A percentile compares a stretch with the other conserved stretches of the same genome.
Conservation (phyloP, 2,329 filamentous ascomycete genomes). For the Aureobasidium uvarum region DNA sequence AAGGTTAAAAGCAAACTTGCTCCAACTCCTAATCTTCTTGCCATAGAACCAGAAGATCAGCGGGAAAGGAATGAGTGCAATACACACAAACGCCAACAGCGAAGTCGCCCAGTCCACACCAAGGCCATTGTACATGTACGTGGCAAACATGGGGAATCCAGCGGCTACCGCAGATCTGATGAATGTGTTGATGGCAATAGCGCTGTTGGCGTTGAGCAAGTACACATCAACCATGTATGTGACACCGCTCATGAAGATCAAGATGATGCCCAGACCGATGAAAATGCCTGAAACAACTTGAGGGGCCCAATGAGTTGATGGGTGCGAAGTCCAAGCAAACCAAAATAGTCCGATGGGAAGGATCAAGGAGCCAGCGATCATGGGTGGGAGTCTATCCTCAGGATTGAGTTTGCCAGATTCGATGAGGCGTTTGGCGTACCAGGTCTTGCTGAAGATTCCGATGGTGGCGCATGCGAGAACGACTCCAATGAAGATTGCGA, state of each 20-base stretch:
- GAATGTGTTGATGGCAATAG: slow-evolving; percentile 41
- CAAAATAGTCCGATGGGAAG: slow-evolving; percentile 37
- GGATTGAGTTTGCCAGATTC: slow-evolving; percentile 40
- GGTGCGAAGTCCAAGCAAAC: slow-evolving; percentile 26
- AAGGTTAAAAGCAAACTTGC: slow-evolving; percentile 31
- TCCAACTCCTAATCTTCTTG: slow-evolving; percentile 32
- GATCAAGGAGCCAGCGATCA: slow-evolving; percentile 52
- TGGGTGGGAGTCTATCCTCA: slow-evolving; percentile 46
- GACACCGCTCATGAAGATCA: slow-evolving; percentile 28
- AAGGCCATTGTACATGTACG: slow-evolving; percentile 39
- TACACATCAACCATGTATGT: slow-evolving; percentile 41
- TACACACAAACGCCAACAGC: slow-evolving; percentile 38
- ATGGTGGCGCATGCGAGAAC: slow-evolving; percentile 35
- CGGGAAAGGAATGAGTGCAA: slow-evolving; percentile 36
- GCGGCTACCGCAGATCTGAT: slow-evolving; percentile 40
- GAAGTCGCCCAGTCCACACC: slow-evolving; percentile 39
- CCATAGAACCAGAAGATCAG: slow-evolving; percentile 37
- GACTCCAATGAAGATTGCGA: slow-evolving; percentile 42
- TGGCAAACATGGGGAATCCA: slow-evolving; percentile 39
- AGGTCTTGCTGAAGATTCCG: slow-evolving; percentile 37
- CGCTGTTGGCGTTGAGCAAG: slow-evolving; percentile 35
- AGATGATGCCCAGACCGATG: slow-evolving; percentile 26
- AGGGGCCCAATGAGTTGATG: slow-evolving; percentile 5
- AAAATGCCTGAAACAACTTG: slow-evolving; percentile 27
- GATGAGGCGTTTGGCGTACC: slow-evolving; percentile 37